A percentile compares a stretch with the other conserved stretches of the same genome.
These are phyloP conservation scores for Bigelowiella natans DNA, from an alignment of 78 protist genomes.

Conservation along the genomic window DNA sequence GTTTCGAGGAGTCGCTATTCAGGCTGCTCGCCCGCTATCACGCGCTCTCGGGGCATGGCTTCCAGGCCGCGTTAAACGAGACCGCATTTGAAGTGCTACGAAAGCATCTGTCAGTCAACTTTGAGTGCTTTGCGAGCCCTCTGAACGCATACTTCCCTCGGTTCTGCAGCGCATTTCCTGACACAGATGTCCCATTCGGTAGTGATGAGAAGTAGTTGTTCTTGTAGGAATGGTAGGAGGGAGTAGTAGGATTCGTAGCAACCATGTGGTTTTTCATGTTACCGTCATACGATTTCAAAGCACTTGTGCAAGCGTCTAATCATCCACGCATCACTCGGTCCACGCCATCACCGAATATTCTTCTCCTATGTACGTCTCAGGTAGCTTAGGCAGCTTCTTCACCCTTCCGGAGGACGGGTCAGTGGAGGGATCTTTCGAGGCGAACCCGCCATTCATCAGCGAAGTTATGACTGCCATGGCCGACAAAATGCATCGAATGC, in stretches of 20 bases:
- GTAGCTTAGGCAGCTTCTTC: neutral
- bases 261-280: too few relatives aligned
- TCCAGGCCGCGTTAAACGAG: neutral
- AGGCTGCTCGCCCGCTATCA: neutral
- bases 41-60: neutral
- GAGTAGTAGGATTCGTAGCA: too few relatives aligned
- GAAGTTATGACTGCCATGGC: neutral
- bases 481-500: neutral
- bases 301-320: too few relatives aligned
- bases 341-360: too few relatives aligned
- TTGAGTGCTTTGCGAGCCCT: neutral
- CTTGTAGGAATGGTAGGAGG: too few relatives aligned
- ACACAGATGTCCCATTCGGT: too few relatives aligned
- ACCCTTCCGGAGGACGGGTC: neutral
- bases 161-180: neutral
- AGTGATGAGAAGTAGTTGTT: too few relatives aligned
- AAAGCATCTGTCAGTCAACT: neutral
- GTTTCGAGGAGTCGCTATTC: neutral
- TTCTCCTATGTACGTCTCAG: too few relatives aligned
- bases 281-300: too few relatives aligned
- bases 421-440: neutral
- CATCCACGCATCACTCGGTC: too few relatives aligned
- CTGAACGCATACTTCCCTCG: neutral
- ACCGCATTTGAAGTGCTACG: neutral
- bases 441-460: neutral